Base-by-base conservation (phyloP, 2,329 filamentous ascomycete species). In the Microascus cirrosus region DNA sequence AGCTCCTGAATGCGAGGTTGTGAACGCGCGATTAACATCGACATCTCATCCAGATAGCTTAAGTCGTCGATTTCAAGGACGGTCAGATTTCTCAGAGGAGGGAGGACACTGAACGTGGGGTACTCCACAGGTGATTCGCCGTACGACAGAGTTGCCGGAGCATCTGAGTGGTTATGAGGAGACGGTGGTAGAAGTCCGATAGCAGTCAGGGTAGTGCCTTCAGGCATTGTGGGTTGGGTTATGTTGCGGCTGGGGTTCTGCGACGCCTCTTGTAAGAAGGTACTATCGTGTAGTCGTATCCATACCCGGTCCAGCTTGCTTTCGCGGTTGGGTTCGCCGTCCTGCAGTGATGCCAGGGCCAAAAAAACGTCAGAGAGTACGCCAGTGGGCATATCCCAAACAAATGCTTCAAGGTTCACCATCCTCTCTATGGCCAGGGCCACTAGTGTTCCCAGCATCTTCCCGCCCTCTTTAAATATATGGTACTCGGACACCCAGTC, bases 381-480 rank as follows among this genome's bases (percentile, higher is more conserved):
- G 1, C 89, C 90, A 0, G 89, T 94, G 0, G 89, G 89, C 89
- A 94, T 93, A 66, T 95, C 89, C 89, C 89, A 94, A 2, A 89
- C 78, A 65, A 94, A 94, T 0, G 84, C 85, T 70, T 94, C 89
- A 45, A 95, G 77, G 65, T 89, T 90, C 56, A 83, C 75, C 89
- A 94, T 94, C 61, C 87, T 85, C 51, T 85, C 84, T n/a, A 94
- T 78, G 13, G 89, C 87, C 62, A 92, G 73, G 11, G 89, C 87
- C 13, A 91, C 89, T 55, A 94, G 73, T 1, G 88, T 93, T 5
- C 89, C 88, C n/a, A 94, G 77, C 88, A 94, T 91, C 73, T 93
- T 94, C 2, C 90, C 90, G 59, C 86, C 85, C 67, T 93, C 89
- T 70, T 91, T 92, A 2, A 82, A 86, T 64, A 93, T 89, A 61